Evolutionary conservation across 1,139 yeast genomes (phyloP).

Genomic region (Candida frijolesensis): DNA sequence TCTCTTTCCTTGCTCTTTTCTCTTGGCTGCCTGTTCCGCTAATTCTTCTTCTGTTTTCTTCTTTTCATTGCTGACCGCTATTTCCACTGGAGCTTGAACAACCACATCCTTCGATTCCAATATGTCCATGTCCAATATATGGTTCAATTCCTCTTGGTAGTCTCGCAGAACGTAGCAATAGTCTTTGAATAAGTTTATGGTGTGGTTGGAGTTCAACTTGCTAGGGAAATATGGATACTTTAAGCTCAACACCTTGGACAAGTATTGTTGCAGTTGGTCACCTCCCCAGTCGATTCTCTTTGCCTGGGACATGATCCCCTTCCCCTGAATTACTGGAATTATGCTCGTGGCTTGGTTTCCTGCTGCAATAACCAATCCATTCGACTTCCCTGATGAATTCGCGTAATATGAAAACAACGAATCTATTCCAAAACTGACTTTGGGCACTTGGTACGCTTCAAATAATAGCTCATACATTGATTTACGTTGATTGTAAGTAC

Average conservation of each 20-base stretch:
- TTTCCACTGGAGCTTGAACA: conserved; percentile 75
- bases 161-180: conserved; percentile 76
- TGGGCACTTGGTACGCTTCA: conserved; percentile 77
- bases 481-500: conserved; percentile 68
- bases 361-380: conserved; percentile 76
- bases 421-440: conserved; percentile 80
- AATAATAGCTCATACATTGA: conserved; percentile 79
- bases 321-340: conserved; percentile 74
- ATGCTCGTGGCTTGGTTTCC: conserved; percentile 84
- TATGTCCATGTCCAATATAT: conserved; percentile 59
- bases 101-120: conserved; percentile 72
- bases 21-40: conserved; percentile 72
- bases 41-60: conserved; percentile 86
- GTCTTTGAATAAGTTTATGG: conserved; percentile 68
- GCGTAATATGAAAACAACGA: conserved; percentile 72
- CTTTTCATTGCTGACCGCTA: conserved; percentile 50
- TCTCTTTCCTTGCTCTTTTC: conserved; percentile 84
- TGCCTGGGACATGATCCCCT: conserved; percentile 65
- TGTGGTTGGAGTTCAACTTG: conserved; percentile 63
- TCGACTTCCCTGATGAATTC: conserved; percentile 38
- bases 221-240: conserved; percentile 94
- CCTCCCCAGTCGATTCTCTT: conserved; percentile 96
- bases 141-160: conserved; percentile 64
- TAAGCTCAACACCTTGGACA: conserved; percentile 65
- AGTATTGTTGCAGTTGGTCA: conserved; percentile 63